Percentiles rank a stretch among this genome's conserved stretches.
Evolutionary conservation across 305 asterid species (phyloP).

Genomic region (Lippia alba): DNA sequence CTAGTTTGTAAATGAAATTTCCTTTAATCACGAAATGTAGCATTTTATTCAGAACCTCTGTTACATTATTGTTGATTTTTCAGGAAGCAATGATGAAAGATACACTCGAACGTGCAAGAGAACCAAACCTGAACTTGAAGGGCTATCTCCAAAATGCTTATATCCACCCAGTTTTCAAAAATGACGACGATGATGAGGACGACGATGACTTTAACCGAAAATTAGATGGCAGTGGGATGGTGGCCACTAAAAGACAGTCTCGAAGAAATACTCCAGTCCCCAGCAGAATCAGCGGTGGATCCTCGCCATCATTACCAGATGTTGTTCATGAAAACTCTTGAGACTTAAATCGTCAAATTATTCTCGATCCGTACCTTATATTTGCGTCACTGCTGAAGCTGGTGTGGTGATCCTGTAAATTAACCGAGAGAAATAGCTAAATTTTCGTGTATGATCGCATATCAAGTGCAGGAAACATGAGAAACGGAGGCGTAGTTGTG

Average conservation of each 20-base stretch:
- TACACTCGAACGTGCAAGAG: constrained; percentile 74
- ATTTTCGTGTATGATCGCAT: constrained; percentile 22
- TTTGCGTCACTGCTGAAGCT: constrained; percentile 21
- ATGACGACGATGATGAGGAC: constrained; percentile 55
- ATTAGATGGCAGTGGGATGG: constrained; percentile 37
- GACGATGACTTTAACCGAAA: constrained; percentile 29
- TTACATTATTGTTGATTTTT: not conserved
- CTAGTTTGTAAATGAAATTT: not conserved
- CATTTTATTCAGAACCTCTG: not conserved
- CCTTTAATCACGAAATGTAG: not conserved
- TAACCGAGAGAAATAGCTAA: constrained; percentile 29
- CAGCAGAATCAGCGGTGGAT: constrained; percentile 51
- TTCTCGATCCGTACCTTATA: constrained; percentile 17
- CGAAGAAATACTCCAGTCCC: constrained; percentile 56
- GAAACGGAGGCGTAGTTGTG: not conserved
- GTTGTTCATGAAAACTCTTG: constrained; percentile 39
- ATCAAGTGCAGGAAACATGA: not conserved
- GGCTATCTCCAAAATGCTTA: constrained; percentile 66
- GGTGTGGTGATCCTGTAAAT: constrained; percentile 35
- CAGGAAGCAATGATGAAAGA: constrained; percentile 81
- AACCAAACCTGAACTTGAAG: constrained; percentile 68
- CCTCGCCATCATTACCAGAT: constrained; percentile 55
- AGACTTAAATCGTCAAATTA: constrained; percentile 10
- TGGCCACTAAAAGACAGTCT: constrained; percentile 58
- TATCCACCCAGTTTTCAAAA: constrained; percentile 70